Evolutionary conservation across 1,139 yeast species (phyloP).

Genomic region (Debaryomycetaceae sp.): DNA sequence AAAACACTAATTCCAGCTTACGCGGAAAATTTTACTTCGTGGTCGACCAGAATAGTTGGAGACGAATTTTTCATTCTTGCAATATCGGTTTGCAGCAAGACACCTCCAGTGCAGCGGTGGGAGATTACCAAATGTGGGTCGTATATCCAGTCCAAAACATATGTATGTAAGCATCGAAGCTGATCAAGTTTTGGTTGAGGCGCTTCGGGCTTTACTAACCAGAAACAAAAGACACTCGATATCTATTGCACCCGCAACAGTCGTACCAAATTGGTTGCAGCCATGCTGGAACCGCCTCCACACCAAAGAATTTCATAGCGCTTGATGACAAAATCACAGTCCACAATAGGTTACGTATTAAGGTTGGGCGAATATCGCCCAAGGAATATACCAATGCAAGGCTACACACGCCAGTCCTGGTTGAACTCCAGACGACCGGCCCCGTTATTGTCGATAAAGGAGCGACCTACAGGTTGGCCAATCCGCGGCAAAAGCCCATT

Average conservation of each 20-base stretch:
- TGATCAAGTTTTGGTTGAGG: too few relatives aligned
- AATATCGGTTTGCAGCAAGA: too few relatives aligned
- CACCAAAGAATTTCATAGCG: constrained; percentile 5
- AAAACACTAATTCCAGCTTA: too few relatives aligned
- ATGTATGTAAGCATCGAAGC: too few relatives aligned
- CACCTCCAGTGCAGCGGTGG: too few relatives aligned
- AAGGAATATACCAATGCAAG: background rate
- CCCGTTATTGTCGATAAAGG: constrained; percentile 3
- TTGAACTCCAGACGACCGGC: constrained; percentile 5
- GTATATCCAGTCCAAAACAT: too few relatives aligned
- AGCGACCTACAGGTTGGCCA: background rate
- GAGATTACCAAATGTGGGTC: too few relatives aligned
- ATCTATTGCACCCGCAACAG: constrained; percentile 1
- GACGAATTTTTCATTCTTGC: too few relatives aligned
- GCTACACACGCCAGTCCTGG: constrained; percentile 4
- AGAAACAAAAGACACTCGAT: background rate
- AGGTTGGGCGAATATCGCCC: background rate
- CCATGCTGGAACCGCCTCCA: background rate
- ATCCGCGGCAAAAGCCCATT: background rate
- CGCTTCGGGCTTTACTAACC: too few relatives aligned
- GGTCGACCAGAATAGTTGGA: constrained; percentile 7
- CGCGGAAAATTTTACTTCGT: too few relatives aligned
- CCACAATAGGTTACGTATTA: constrained; percentile 3
- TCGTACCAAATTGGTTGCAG: constrained; percentile 6
- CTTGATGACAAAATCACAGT: constrained; percentile 3